phyloP scores from a whole-genome alignment of 75 land plant genomes.

The Pseudotsuga menziesii region DNA sequence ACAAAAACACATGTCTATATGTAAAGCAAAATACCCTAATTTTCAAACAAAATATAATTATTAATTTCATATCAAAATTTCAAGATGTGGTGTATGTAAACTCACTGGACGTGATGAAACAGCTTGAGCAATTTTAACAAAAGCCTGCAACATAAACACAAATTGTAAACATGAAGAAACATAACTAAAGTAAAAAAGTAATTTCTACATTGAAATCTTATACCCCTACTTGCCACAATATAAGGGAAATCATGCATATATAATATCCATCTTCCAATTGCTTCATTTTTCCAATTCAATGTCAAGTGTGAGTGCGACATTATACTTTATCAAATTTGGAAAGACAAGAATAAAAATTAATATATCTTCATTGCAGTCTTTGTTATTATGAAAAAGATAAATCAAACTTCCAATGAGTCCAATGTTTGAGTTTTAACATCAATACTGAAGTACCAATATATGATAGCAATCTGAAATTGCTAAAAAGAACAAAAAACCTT shows the following conservation, averaged over 20 bases:
- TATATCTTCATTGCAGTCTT: too few species aligned
- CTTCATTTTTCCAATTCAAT: background rate
- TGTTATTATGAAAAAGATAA: too few species aligned
- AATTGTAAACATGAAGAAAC: conserved; percentile 1
- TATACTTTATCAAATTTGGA: background rate
- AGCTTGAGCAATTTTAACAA: conserved; percentile 97
- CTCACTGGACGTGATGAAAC: conserved; percentile 94
- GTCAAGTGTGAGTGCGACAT: background rate
- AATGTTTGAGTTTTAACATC: too few species aligned
- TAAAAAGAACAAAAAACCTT: too few species aligned
- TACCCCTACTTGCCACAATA: background rate
- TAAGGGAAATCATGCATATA: background rate
- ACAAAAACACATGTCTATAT: too few species aligned
- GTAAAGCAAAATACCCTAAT: too few species aligned
- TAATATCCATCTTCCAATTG: background rate
- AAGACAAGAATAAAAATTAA: background rate
- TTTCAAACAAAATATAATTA: too few species aligned
- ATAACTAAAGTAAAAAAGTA: background rate
- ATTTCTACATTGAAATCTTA: conserved; percentile 1
- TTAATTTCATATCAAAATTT: background rate
- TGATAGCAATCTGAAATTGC: too few species aligned
- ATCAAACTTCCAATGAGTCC: too few species aligned
- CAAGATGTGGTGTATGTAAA: background rate
- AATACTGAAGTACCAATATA: too few species aligned
- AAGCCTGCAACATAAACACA: conserved; percentile 59